These are phyloP conservation scores for Royoungia palumana DNA, from an alignment of 768 basidiomycete genomes.

Conservation along the genomic window DNA sequence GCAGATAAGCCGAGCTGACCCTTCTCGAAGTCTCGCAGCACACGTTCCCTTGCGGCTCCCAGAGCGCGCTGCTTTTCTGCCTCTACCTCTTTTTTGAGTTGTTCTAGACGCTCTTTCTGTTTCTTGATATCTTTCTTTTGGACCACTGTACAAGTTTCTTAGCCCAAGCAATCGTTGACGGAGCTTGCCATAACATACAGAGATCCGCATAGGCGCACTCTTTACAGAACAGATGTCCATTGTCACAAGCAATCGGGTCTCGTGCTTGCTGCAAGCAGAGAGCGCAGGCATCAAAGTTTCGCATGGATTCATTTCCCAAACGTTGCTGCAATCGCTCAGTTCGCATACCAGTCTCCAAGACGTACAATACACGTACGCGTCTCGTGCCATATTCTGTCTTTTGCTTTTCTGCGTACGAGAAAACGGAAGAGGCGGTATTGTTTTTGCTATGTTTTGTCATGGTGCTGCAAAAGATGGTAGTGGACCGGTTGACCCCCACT, in stretches of 20 bases:
- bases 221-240: conserved; percentile 94
- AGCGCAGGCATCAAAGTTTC: conserved; percentile 86
- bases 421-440: conserved; percentile 85
- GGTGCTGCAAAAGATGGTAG: neutral
- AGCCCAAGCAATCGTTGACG: conserved; percentile 6
- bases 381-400: conserved; percentile 79
- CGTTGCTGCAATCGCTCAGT: conserved; percentile 27
- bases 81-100: conserved; percentile 74
- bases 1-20: conserved; percentile 73
- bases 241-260: conserved; percentile 76
- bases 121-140: conserved; percentile 93
- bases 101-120: conserved; percentile 79
- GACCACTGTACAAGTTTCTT: conserved; percentile 47
- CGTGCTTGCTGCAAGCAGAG: conserved; percentile 82
- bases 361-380: conserved; percentile 42
- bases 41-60: conserved; percentile 80
- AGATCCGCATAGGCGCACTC: conserved; percentile 91
- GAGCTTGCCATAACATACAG: conserved; percentile 41
- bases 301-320: conserved; percentile 85
- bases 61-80: conserved; percentile 67
- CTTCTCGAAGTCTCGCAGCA: conserved; percentile 85
- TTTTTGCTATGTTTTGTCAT: conserved; percentile 93
- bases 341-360: neutral
- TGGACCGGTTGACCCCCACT: no score
- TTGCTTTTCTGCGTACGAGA: conserved; percentile 87